Percentiles rank a stretch among this genome's conserved stretches.
These are phyloP conservation scores for Backusella macrospora DNA, from an alignment of 192 early-diverging fungal species.

Conservation along the genomic window DNA sequence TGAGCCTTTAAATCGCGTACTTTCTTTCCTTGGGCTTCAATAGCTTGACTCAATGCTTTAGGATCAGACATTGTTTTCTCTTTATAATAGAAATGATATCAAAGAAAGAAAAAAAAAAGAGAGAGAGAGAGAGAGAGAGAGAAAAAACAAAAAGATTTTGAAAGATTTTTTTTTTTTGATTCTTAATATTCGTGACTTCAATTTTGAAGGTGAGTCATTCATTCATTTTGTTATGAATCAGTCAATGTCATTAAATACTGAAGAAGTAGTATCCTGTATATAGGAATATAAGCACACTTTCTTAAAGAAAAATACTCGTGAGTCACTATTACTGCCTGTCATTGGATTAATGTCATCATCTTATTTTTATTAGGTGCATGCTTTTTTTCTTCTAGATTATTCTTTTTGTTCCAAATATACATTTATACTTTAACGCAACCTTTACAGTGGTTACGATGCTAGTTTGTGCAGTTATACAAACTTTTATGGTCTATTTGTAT, in stretches of 20 bases:
- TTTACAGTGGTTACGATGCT: too few relatives aligned
- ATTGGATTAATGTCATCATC: too few relatives aligned
- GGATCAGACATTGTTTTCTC: conserved; percentile 36
- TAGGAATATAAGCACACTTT: not conserved
- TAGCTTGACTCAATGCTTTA: conserved; percentile 30
- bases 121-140: not conserved
- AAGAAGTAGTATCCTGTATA: not conserved
- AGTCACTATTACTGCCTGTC: too few relatives aligned
- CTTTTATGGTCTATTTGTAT: too few relatives aligned
- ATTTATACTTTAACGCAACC: too few relatives aligned
- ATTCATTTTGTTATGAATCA: not conserved
- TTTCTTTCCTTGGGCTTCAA: conserved; percentile 61
- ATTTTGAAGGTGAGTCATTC: conserved; percentile 12
- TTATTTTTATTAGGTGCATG: too few relatives aligned
- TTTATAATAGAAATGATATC: not conserved
- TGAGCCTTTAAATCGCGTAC: conserved; percentile 64
- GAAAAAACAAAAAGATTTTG: not conserved
- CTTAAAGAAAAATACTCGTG: too few relatives aligned
- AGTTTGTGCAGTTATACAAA: too few relatives aligned
- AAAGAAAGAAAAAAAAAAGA: not conserved
- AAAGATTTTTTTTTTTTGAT: not conserved
- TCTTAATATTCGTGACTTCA: not conserved
- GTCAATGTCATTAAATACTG: not conserved
- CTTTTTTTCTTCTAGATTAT: too few relatives aligned
- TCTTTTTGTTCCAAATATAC: too few relatives aligned